Conservation (phyloP, 2,329 filamentous ascomycete species). For the Colletotrichum magnum region DNA sequence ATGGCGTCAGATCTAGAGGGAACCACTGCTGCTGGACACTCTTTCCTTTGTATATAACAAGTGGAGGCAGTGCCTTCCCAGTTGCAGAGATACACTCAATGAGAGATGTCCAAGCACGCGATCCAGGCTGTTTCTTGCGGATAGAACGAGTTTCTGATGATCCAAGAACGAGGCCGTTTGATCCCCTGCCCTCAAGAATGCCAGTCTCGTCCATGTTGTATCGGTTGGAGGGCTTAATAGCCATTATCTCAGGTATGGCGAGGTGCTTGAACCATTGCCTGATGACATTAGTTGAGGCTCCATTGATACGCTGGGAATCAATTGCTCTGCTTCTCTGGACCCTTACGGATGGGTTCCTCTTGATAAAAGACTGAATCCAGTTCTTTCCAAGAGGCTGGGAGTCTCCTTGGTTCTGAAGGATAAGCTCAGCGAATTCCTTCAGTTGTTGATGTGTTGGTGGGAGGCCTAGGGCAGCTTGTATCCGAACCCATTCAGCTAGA, state of each 20-base stretch:
- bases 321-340: not conserved
- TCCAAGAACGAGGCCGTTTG: not conserved
- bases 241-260: too few species aligned
- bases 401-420: not conserved
- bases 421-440: slow-evolving; percentile 20
- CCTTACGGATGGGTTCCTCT: not conserved
- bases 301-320: not conserved
- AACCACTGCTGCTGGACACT: slow-evolving; percentile 43
- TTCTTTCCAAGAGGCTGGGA: not conserved
- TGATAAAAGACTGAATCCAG: not conserved
- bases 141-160: not conserved
- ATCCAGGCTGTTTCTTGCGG: too few species aligned
- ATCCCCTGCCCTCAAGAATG: not conserved
- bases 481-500: slow-evolving; percentile 26
- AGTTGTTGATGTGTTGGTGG: slow-evolving; percentile 25
- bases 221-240: not conserved
- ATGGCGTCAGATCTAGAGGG: slow-evolving; percentile 26
- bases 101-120: too few species aligned
- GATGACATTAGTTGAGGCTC: not conserved
- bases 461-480: slow-evolving; percentile 30
- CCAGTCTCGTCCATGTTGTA: not conserved
- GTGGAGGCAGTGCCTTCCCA: slow-evolving; percentile 21
- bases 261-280: not conserved
- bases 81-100: not conserved
- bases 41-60: slow-evolving; percentile 45